Conservation (phyloP, 805 yeast genomes). For the Starmerella powellii region DNA sequence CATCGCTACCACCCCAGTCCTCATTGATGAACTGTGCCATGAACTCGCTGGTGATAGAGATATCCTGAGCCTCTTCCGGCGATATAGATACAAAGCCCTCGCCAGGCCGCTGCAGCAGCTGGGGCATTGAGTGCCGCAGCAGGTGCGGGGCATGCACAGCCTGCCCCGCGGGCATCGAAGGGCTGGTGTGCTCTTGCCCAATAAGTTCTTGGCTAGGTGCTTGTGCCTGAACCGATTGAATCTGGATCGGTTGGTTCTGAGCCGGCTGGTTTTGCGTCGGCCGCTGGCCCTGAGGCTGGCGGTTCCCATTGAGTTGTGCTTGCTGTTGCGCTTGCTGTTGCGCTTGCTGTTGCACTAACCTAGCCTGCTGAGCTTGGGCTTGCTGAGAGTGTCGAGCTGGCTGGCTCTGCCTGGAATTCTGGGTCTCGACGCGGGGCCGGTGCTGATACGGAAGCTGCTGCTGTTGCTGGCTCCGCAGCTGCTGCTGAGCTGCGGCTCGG, state of each 20-base stretch:
- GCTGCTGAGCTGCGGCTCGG: not conserved
- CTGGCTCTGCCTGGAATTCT: not conserved
- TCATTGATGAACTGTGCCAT: constrained; percentile 12
- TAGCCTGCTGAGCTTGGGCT: not conserved
- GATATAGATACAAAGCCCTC: not conserved
- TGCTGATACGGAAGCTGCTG: constrained; percentile 4
- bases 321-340: not conserved
- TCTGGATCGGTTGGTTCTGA: not conserved
- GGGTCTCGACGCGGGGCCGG: not conserved
- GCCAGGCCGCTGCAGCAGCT: not conserved
- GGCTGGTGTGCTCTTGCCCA: not conserved
- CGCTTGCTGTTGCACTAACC: not conserved
- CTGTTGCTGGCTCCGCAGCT: not conserved
- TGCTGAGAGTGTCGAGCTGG: not conserved
- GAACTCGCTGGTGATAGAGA: constrained; percentile 6
- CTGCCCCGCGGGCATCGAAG: too few species aligned
- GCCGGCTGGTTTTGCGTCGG: not conserved
- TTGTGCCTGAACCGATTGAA: not conserved
- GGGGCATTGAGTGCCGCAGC: not conserved
- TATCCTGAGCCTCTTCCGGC: constrained; percentile 2
- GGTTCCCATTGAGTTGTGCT: too few species aligned
- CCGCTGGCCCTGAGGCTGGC: too few species aligned
- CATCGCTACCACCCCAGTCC: constrained; percentile 12
- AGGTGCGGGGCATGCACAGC: too few species aligned
- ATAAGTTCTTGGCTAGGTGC: not conserved